Evolutionary conservation across 352 stramenopile genomes (phyloP).

Genomic region (Phytophthora macrochlamydospora): DNA sequence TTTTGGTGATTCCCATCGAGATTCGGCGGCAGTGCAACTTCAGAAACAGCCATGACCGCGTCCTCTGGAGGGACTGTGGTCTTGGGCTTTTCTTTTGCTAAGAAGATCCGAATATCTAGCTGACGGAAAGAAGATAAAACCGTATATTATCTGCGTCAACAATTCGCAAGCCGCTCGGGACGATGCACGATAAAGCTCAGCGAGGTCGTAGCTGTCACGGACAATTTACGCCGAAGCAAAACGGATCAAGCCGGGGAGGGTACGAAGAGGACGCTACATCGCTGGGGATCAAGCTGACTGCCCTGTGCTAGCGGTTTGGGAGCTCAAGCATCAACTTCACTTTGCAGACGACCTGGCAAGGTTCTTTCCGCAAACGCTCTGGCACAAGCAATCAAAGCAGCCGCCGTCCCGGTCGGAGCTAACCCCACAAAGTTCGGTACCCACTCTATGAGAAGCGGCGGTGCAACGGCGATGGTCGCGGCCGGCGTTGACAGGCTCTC

Average conservation of each 20-base stretch:
- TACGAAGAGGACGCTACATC: slow-evolving; percentile 5
- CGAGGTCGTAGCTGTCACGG: slow-evolving; percentile 3
- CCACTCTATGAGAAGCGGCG: slow-evolving; percentile 8
- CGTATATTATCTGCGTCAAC: slow-evolving; percentile 2
- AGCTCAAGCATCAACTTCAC: background rate
- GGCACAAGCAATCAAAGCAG: background rate
- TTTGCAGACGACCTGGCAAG: background rate
- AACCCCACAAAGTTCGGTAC: background rate
- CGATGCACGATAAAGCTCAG: background rate
- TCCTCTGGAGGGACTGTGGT: slow-evolving; percentile 18
- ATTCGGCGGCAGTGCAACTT: slow-evolving; percentile 6
- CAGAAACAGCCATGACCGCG: slow-evolving; percentile 13
- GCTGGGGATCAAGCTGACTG: slow-evolving; percentile 6
- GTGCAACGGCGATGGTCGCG: background rate
- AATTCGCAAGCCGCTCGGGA: slow-evolving; percentile 4
- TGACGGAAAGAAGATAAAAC: slow-evolving; percentile 2
- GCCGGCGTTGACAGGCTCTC: background rate
- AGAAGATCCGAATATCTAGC: slow-evolving; percentile 13
- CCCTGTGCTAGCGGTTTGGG: slow-evolving; percentile 10
- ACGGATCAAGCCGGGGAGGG: slow-evolving; percentile 5
- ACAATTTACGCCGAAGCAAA: slow-evolving; percentile 8
- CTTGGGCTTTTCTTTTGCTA: slow-evolving; percentile 25
- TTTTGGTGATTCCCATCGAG: background rate
- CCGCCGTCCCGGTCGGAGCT: background rate
- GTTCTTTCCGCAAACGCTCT: background rate